A percentile compares a stretch with the other conserved stretches of the same genome.
Evolutionary conservation across 306 rosid genomes (phyloP).

Genomic region (Corylus americana): DNA sequence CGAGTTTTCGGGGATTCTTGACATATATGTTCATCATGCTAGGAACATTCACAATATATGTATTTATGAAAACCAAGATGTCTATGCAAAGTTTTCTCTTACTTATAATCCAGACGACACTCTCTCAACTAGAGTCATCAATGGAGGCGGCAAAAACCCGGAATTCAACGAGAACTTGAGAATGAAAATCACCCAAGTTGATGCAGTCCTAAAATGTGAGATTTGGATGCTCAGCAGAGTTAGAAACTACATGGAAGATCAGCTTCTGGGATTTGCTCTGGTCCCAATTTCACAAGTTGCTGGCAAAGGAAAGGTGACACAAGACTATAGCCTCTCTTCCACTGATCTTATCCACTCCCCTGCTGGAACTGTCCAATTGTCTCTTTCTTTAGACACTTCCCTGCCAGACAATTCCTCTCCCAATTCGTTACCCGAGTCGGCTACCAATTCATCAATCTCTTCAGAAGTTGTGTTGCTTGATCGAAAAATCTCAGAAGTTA

Average conservation of each 20-base stretch:
- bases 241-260: slow-evolving; percentile 80
- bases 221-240: slow-evolving; percentile 93
- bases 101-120: slow-evolving; percentile 87
- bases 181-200: slow-evolving; percentile 66
- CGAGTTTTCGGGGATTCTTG: slow-evolving; percentile 68
- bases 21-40: slow-evolving; percentile 84
- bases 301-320: slow-evolving; percentile 66
- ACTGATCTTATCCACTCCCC: slow-evolving; percentile 97
- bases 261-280: slow-evolving; percentile 84
- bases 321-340: slow-evolving; percentile 80
- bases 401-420: slow-evolving; percentile 33
- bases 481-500: slow-evolving; percentile 48
- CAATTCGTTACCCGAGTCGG: slow-evolving; percentile 40
- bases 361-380: slow-evolving; percentile 80
- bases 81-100: slow-evolving; percentile 87
- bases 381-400: slow-evolving; percentile 53
- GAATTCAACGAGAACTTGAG: slow-evolving; percentile 73
- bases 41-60: slow-evolving; percentile 89
- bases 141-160: slow-evolving; percentile 84
- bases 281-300: slow-evolving; percentile 67
- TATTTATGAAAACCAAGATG: slow-evolving; percentile 92
- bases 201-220: slow-evolving; percentile 85
- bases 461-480: slow-evolving; percentile 87
- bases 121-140: slow-evolving; percentile 64
- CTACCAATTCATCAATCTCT: slow-evolving; percentile 66